A percentile compares a stretch with the other conserved stretches of the same genome.
These are phyloP conservation scores for Massarina eburnea DNA, from an alignment of 2,329 filamentous ascomycete genomes.

Conservation along the genomic window DNA sequence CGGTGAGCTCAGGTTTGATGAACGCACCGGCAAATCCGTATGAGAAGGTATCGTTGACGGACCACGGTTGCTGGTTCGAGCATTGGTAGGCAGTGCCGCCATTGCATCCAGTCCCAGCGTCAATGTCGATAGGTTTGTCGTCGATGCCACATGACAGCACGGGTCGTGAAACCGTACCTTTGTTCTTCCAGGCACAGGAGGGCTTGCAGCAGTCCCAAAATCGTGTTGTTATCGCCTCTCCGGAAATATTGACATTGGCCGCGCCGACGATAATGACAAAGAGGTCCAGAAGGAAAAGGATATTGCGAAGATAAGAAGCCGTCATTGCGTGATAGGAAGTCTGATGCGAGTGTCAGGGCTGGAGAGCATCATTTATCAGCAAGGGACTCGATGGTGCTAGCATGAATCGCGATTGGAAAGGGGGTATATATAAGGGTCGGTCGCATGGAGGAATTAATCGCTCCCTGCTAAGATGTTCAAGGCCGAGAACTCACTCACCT, in stretches of 20 bases:
- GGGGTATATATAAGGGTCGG: constrained; percentile 37
- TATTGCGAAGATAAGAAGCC: constrained; percentile 31
- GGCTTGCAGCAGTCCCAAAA: constrained; percentile 69
- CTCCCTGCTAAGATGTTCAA: constrained; percentile 28
- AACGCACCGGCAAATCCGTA: constrained; percentile 67
- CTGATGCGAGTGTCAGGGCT: constrained; percentile 30
- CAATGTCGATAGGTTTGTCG: constrained; percentile 55
- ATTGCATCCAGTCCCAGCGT: constrained; percentile 56
- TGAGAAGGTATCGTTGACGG: constrained; percentile 58
- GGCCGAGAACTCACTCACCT: constrained; percentile 36
- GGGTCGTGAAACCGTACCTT: constrained; percentile 55
- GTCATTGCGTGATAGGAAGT: constrained; percentile 37
- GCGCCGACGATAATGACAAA: constrained; percentile 22
- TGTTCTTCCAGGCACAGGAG: constrained; percentile 62
- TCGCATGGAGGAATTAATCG: constrained; percentile 40
- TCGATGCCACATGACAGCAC: constrained; percentile 58
- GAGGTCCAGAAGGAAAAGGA: constrained; percentile 25
- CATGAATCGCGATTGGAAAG: constrained; percentile 32
- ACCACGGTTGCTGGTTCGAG: constrained; percentile 64
- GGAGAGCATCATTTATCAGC: constrained; percentile 36
- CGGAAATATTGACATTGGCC: constrained; percentile 28
- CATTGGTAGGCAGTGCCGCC: constrained; percentile 61
- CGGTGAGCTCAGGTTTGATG: constrained; percentile 41
- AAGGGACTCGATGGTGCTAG: constrained; percentile 29
- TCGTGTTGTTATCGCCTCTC: constrained; percentile 38